Base-by-base conservation (phyloP, 1,284 basidiomycete genomes). In the Ganoderma lingzhi region DNA sequence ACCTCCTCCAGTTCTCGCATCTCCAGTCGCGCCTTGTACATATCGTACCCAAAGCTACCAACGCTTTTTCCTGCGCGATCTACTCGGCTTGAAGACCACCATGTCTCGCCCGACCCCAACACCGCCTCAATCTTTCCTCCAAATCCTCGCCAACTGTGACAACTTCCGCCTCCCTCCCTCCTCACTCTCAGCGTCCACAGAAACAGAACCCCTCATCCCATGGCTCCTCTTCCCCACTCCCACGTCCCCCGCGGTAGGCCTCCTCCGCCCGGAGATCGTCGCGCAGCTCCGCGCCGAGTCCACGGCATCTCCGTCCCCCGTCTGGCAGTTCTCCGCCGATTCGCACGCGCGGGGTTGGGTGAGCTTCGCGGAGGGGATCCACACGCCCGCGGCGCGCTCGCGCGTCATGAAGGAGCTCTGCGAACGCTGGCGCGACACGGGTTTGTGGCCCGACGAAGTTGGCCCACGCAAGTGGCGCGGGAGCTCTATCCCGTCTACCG, bases 401-500 rank as follows among this genome's bases (percentile, higher is more conserved):
- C 80, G 79, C 2, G 87, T 84, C 8, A 86, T 94, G 83, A 85
- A 84, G 69, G 87, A 86, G 71, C 78, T 93, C 28, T 92, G 90
- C 77, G 86, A 88, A 76, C 84, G 87, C 53, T 94, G 93, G 93
- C 86, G 90, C 63, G 90, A 92, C 74, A 80, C 78, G 6, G 88
- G 85, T 19, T 74, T 88, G 30, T 93, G 91, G 74, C 76, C 85
- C 15, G 85, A 89, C 68, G 84, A 90, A 45, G 92, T 94, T 77
- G 91, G 92, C 9, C 89, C 88, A 3, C 84, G 80, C 62, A 89
- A 96, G 68, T 98, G 96, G 96, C 85, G 96, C 14, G 83, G 87
- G 96, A 98, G 83, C 80, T 89, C 77, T 98, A 97, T 79, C 86
- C 93, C 35, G 86, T 97, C 63, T 97, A 96, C 80, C 86, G 83